Conservation (phyloP, 345 rosid genomes). For the Ailanthus altissimus region DNA sequence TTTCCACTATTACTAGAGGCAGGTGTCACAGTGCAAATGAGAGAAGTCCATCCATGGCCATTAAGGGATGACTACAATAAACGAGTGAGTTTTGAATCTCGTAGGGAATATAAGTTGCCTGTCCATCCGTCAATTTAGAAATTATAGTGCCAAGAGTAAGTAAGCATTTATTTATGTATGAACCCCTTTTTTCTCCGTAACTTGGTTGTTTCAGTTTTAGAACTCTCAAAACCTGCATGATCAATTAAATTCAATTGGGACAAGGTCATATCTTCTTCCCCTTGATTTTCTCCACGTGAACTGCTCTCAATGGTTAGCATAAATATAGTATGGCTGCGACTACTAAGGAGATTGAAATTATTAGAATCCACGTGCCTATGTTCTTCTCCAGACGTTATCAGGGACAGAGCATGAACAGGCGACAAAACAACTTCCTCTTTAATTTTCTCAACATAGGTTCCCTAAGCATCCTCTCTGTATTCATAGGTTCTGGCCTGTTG, state of each 20-base stretch:
- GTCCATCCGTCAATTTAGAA: conserved; percentile 64
- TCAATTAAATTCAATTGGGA: conserved; percentile 73
- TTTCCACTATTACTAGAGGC: conserved; percentile 71
- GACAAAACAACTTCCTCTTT: conserved; percentile 97
- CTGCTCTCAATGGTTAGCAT: conserved; percentile 80
- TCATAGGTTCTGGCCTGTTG: conserved; percentile 86
- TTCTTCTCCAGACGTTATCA: conserved; percentile 98
- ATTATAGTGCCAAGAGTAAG: conserved; percentile 78
- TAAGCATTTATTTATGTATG: conserved; percentile 71
- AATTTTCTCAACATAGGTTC: conserved; percentile 84
- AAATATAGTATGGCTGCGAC: conserved; percentile 96
- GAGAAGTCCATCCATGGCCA: conserved; percentile 68
- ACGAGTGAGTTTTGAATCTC: conserved; percentile 78
- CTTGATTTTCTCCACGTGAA: conserved; percentile 47
- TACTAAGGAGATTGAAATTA: conserved; percentile 91
- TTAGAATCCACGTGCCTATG: conserved; percentile 96
- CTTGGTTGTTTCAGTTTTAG: conserved; percentile 75
- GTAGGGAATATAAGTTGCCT: conserved; percentile 68
- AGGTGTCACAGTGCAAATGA: conserved; percentile 73
- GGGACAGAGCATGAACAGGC: conserved; percentile 95
- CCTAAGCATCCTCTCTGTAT: conserved; percentile 91
- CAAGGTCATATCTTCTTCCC: conserved; percentile 61
- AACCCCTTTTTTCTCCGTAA: conserved; percentile 74
- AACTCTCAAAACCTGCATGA: conserved; percentile 81
- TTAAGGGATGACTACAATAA: conserved; percentile 72